Evolutionary conservation across 306 rosid species (phyloP).

Genomic region (Pachyrhizus erosus): DNA sequence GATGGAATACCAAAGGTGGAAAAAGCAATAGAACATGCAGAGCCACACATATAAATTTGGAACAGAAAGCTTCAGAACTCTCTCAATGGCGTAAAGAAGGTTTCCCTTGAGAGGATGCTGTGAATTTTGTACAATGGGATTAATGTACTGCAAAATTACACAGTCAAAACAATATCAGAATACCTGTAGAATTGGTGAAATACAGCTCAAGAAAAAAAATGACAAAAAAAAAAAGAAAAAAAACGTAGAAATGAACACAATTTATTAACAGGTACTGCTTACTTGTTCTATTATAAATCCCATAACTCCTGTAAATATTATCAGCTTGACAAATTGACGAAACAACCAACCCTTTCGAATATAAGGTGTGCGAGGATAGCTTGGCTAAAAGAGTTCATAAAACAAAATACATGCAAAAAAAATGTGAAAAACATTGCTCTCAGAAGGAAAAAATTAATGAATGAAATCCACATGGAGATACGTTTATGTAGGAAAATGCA

Average conservation of each 20-base stretch:
- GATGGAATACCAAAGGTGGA: constrained; percentile 81
- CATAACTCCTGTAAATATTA: constrained; percentile 94
- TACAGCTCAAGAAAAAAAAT: constrained; percentile 25
- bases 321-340: constrained; percentile 86
- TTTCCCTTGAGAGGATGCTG: constrained; percentile 95
- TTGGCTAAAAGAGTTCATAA: constrained; percentile 61
- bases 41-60: constrained; percentile 99
- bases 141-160: constrained; percentile 82
- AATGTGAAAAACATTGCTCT: neutral
- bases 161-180: constrained; percentile 44
- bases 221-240: neutral
- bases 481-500: constrained; percentile 7
- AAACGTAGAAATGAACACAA: constrained; percentile 32
- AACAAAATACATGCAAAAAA: constrained; percentile 9
- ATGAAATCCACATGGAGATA: neutral
- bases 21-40: constrained; percentile 99
- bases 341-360: constrained; percentile 91
- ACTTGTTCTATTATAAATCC: constrained; percentile 97
- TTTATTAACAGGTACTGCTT: constrained; percentile 45
- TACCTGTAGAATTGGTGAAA: constrained; percentile 2
- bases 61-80: constrained; percentile 96
- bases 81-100: constrained; percentile 83
- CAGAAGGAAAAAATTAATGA: neutral
- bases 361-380: constrained; percentile 81
- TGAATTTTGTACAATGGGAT: constrained; percentile 90